phyloP scores from a whole-genome alignment of 805 yeast genomes.

The Candida patagonica region DNA sequence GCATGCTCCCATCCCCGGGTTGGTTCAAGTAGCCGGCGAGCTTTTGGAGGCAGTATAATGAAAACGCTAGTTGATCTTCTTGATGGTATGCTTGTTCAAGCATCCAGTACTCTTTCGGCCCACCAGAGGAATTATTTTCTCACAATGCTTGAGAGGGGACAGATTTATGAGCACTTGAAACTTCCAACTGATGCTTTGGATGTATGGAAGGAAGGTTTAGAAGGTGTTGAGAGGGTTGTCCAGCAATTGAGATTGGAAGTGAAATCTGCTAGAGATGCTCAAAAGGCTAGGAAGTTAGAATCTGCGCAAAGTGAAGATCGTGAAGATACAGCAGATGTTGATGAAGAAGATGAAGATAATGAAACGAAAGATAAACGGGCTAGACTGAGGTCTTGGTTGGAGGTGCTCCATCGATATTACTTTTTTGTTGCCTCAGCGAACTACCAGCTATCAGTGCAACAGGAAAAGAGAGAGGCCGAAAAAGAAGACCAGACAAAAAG shows the following conservation, averaged over 20 bases:
- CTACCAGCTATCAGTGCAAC: constrained; percentile 39
- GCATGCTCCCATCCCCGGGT: constrained; percentile 68
- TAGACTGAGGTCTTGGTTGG: constrained; percentile 38
- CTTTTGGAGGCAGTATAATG: constrained; percentile 25
- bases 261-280: constrained; percentile 11
- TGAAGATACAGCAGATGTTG: constrained; percentile 8
- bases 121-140: constrained; percentile 41
- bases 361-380: constrained; percentile 4
- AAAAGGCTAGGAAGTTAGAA: constrained; percentile 7
- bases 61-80: constrained; percentile 62
- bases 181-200: constrained; percentile 43
- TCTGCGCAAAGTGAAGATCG: constrained; percentile 22
- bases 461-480: constrained; percentile 15
- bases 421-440: constrained; percentile 71
- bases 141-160: constrained; percentile 52
- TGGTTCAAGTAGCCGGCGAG: constrained; percentile 22
- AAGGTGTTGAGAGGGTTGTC: constrained; percentile 24
- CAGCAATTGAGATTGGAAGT: constrained; percentile 14
- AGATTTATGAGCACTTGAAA: constrained; percentile 50
- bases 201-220: constrained; percentile 31
- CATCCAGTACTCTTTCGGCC: constrained; percentile 39
- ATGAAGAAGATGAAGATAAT: constrained; percentile 15
- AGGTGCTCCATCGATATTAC: constrained; percentile 63
- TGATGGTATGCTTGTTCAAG: constrained; percentile 49
- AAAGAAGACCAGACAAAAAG: constrained; percentile 2